Base-by-base conservation (phyloP, 305 asterid species). In the Fraxinus floribunda region DNA sequence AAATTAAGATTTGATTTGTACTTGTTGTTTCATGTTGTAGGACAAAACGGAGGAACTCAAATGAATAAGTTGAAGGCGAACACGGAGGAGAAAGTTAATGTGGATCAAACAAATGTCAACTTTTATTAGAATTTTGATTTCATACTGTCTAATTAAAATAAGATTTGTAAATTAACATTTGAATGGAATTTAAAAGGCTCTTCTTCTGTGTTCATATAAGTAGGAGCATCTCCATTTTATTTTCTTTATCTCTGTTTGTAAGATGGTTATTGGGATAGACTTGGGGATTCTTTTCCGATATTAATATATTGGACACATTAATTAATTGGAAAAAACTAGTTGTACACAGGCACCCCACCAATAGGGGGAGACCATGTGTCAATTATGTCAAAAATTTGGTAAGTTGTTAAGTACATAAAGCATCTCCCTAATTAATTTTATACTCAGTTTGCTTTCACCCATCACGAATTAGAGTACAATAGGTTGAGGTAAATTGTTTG, bases 11-110 rank as follows among this genome's bases (percentile, higher is more conserved):
- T 22, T 64, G 30, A 20, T 64, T 24, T 64, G 16, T 66, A 22
- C 2, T 52, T 34, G 8, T 78, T 16, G 46, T 78, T 78, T 78
- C 9, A 18, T 35, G 55, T 52, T 76, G 35, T 70, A 84, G n/a
- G 82, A 78, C 84, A 86, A 83, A 68, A 36, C 55, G 78, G 81
- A n/a, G 78, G 78, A 62, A 76, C 80, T 64, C 82, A 81, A 30
- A 80, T 86, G 80, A 79, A 82, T 20, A 68, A 72, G 75, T 30
- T 35, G 79, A 32, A 46, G 22, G 74, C 36, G 46, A 79, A 71
- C 24, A 22, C 3, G 29, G 62, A 79, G 44, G 80, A 76, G 7
- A 24, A 46, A 13, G 41, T 55, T 18, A 5, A 55, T 18, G 66
- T 3, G 60, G 60, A 49, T 49, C 60, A 4, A 49, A 49, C 60